Percentiles rank a stretch among this genome's conserved stretches.
phyloP scores from a whole-genome alignment of 441 rosid species.

The Euphorbia schlechtendalii region DNA sequence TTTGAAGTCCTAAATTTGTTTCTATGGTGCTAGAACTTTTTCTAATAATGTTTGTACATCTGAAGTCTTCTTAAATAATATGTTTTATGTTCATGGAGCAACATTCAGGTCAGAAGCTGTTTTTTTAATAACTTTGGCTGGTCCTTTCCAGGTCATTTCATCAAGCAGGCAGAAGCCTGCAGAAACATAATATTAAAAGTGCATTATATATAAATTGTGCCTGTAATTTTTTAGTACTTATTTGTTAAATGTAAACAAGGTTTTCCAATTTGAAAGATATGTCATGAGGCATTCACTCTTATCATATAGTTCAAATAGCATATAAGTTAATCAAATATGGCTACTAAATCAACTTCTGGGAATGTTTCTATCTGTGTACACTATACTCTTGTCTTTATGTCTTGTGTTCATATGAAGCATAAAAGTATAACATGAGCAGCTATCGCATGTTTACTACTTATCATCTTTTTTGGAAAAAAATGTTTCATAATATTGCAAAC shows the following conservation, averaged over 20 bases:
- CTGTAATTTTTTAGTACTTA: too few species aligned
- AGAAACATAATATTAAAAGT: background rate
- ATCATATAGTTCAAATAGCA: background rate
- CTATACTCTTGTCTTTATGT: background rate
- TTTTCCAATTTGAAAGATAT: background rate
- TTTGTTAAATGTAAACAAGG: too few species aligned
- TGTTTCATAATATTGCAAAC: background rate
- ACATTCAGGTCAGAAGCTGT: background rate
- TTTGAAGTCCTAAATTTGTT: background rate
- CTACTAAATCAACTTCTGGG: background rate
- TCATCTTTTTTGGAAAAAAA: background rate
- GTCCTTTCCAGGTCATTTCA: background rate
- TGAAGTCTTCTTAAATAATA: background rate
- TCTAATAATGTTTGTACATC: background rate
- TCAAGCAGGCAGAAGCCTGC: background rate
- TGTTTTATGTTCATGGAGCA: background rate
- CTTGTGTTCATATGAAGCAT: background rate
- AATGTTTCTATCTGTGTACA: background rate
- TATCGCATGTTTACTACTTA: background rate
- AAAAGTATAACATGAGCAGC: background rate
- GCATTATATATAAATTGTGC: background rate
- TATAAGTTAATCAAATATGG: background rate
- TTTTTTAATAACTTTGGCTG: background rate
- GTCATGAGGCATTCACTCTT: background rate
- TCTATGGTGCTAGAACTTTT: background rate